phyloP scores from a whole-genome alignment of 148 eudicot species.

The Fallopia convolvulus region DNA sequence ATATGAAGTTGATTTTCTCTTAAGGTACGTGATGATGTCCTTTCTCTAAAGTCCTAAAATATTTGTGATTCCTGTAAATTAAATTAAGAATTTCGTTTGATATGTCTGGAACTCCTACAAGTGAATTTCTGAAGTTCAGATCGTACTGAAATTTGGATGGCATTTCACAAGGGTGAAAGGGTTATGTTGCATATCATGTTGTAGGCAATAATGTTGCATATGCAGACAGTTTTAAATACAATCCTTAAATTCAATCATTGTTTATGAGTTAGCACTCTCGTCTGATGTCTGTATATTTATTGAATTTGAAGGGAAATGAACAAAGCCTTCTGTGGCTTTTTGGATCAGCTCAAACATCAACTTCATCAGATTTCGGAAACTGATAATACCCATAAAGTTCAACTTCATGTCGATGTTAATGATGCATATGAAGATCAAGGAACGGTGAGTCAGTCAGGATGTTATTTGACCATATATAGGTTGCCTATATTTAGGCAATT shows the following conservation, averaged over 20 bases:
- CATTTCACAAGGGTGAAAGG: no score
- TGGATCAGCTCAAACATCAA: neutral
- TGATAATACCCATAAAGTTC: neutral
- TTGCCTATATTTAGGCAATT: neutral
- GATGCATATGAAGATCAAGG: conserved; percentile 8
- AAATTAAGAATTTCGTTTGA: neutral
- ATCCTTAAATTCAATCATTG: no score
- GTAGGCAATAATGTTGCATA: no score
- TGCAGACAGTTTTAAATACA: no score
- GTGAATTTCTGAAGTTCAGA: neutral
- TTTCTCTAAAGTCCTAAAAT: neutral
- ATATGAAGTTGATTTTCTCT: neutral
- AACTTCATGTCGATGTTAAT: neutral
- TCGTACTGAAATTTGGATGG: neutral
- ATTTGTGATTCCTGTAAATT: neutral
- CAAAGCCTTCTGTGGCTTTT: neutral
- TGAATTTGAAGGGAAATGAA: neutral
- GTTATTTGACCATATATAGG: neutral
- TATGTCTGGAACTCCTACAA: neutral
- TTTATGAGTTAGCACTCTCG: neutral
- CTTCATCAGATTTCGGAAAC: neutral
- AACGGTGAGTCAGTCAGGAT: neutral
- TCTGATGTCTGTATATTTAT: neutral
- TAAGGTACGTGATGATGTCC: neutral
- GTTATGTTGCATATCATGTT: no score